phyloP scores from a whole-genome alignment of 2,329 filamentous ascomycete genomes.

The Diaporthe citrichinensis region DNA sequence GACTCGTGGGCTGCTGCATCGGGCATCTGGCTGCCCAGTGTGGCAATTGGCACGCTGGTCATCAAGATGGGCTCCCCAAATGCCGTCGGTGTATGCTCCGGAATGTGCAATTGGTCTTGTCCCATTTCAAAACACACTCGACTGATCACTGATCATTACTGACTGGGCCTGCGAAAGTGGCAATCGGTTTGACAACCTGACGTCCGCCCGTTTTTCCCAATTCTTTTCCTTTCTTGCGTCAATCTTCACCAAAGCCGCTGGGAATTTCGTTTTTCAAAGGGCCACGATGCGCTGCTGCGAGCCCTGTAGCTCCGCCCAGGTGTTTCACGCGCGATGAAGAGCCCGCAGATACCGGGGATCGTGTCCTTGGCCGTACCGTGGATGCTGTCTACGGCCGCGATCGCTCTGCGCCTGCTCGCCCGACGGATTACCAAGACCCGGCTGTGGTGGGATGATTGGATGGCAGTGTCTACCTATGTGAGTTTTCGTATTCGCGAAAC shows the following conservation, averaged over 20 bases:
- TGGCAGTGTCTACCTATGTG: constrained; percentile 20
- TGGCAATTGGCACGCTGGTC: constrained; percentile 10
- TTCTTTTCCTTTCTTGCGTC: background rate
- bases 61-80: constrained; percentile 10
- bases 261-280: background rate
- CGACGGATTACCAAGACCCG: constrained; percentile 15
- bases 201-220: background rate
- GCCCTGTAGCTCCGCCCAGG: constrained; percentile 19
- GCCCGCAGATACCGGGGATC: constrained; percentile 18
- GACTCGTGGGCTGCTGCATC: constrained; percentile 30
- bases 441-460: constrained; percentile 24
- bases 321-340: constrained; percentile 32
- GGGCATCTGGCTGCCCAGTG: constrained; percentile 24
- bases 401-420: constrained; percentile 9
- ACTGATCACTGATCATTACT: background rate
- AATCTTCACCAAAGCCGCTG: background rate
- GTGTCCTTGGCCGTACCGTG: constrained; percentile 21
- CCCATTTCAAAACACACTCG: background rate
- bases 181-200: background rate
- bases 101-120: background rate
- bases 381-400: constrained; percentile 18
- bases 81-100: constrained; percentile 23
- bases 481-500: background rate
- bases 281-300: constrained; percentile 30
- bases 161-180: background rate